phyloP scores from a whole-genome alignment of 257 asterid genomes.

The Solanum infundibuliforme region DNA sequence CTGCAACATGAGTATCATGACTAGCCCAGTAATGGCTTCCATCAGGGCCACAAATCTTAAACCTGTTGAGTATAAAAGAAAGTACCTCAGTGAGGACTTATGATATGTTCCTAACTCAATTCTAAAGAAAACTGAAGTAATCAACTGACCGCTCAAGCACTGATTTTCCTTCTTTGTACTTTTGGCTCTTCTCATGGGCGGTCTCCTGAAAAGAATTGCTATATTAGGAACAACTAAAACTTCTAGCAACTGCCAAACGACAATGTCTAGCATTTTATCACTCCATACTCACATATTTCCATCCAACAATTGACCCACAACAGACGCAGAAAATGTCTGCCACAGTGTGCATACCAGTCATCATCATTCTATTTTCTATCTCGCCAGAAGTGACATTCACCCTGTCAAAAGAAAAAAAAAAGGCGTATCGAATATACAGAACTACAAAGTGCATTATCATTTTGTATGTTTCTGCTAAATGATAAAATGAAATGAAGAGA shows the following conservation, averaged over 20 bases:
- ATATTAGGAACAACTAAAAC: neutral
- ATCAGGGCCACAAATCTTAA: slow-evolving; percentile 12
- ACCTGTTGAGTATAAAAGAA: slow-evolving; percentile 1
- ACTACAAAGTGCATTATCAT: neutral
- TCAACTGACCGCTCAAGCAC: slow-evolving; percentile 15
- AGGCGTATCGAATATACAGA: neutral
- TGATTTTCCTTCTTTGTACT: slow-evolving; percentile 21
- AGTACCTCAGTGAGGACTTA: neutral
- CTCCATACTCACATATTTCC: slow-evolving; percentile 59
- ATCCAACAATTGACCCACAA: slow-evolving; percentile 69
- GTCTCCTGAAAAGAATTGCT: slow-evolving; percentile 32
- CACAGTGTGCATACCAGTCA: slow-evolving; percentile 63
- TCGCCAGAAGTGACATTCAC: slow-evolving; percentile 54
- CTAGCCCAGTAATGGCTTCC: slow-evolving; percentile 32
- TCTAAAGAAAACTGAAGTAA: neutral
- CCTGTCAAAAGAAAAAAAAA: slow-evolving; percentile 21
- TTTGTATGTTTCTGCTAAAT: neutral
- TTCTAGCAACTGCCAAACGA: neutral
- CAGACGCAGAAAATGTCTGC: slow-evolving; percentile 56
- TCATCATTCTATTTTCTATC: slow-evolving; percentile 63
- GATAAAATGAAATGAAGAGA: neutral
- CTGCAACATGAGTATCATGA: slow-evolving; percentile 46
- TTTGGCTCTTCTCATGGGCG: slow-evolving; percentile 11
- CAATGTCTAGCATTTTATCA: neutral
- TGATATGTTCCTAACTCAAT: neutral